These are phyloP conservation scores for Fraxinus ornus DNA, from an alignment of 305 asterid genomes.

Conservation along the genomic window DNA sequence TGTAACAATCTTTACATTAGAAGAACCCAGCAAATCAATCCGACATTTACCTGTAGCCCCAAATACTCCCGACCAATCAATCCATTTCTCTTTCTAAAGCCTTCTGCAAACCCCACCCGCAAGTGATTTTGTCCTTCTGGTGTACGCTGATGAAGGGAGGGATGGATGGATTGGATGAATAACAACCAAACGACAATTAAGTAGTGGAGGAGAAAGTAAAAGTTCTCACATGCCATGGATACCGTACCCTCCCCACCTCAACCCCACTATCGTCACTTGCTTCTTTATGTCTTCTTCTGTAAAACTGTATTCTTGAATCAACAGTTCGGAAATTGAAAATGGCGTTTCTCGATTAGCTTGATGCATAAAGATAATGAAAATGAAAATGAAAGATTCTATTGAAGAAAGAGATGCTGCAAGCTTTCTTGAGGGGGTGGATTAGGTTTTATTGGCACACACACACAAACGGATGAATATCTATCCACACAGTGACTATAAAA, in stretches of 20 bases:
- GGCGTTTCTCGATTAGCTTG: background rate
- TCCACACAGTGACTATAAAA: background rate
- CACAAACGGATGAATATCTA: background rate
- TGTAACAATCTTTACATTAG: background rate
- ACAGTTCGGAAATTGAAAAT: background rate
- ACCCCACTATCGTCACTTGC: background rate
- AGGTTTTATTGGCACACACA: background rate
- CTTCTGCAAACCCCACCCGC: background rate
- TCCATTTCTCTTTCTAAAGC: conserved; percentile 8
- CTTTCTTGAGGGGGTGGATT: background rate
- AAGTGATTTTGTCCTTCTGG: background rate
- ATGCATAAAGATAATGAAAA: background rate
- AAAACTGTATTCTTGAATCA: background rate
- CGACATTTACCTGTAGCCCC: conserved; percentile 5
- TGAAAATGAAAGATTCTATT: background rate
- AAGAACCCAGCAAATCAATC: background rate
- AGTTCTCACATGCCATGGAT: background rate
- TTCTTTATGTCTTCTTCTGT: background rate
- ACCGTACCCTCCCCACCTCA: background rate
- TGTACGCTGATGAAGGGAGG: background rate
- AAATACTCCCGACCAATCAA: conserved; percentile 22
- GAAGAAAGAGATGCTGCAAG: background rate
- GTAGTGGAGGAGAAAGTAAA: background rate
- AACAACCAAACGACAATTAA: background rate
- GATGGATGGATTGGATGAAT: background rate